Evolutionary conservation across 2,329 filamentous ascomycete genomes (phyloP), one percentile per base, ranked within the genome.

Genomic region (Aspergillus sp.): DNA sequence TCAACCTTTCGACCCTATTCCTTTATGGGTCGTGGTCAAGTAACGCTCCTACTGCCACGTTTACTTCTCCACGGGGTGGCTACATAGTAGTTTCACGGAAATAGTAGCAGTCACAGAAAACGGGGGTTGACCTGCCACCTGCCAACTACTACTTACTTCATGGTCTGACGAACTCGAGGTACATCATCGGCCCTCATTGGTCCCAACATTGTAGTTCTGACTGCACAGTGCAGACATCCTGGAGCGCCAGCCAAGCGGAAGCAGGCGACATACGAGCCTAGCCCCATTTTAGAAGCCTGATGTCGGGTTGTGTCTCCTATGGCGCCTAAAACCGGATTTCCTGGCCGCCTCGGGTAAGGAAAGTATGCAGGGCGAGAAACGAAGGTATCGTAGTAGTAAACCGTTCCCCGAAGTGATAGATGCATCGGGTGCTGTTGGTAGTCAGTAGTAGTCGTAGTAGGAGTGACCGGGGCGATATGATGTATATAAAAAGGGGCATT

Each of bases 231-330:
- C 47, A 52, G 55, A 23, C 21, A 51, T 39, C 32, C 11, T 17
- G 38, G 47, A 47, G 48, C 19, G 44, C 47, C 55, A 51, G 47
- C 55, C 55, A 57, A 57, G 55, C 47, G 52, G 49, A 58, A 58
- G 39, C 48, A 36, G 17, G 50, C 52, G 50, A 58, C 48, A 47
- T 49, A 38, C 48, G 50, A 58, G 41, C 27, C 38, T 25, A 32
- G 42, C 42, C 38, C 51, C 30, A n/a, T 17, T 54, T 30, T 54
- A 32, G 32, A 54, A 23, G 50, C 44, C 57, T 57, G 47, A 57
- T 38, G 23, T 50, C 38, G 47, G 48, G 39, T 30, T 51, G 47
- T 44, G 47, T 57, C 23, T 51, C 44, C 50, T 30, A 55, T 55
- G 53, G 53, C 53, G 53, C 53, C 53, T 55, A 55, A 55, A 50